Evolutionary conservation across 495 filamentous ascomycete species (phyloP).

Genomic region (Jackrogersella minutella): DNA sequence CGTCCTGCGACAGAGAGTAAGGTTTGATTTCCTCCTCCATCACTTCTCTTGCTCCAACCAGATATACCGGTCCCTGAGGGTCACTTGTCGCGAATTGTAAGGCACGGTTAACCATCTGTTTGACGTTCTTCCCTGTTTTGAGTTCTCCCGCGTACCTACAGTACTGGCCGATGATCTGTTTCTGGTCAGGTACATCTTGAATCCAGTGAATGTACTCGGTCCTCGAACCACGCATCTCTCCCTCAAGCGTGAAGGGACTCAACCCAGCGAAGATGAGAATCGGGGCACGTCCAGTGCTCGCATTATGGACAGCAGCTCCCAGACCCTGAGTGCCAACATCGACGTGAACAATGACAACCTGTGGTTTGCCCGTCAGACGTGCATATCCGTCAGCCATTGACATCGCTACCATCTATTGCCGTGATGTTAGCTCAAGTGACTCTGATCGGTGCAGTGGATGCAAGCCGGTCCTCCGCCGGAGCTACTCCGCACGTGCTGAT

Average conservation of each 20-base stretch:
- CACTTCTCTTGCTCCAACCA: constrained; percentile 83
- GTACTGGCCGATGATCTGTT: constrained; percentile 89
- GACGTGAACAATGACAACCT: constrained; percentile 94
- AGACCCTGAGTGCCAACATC: constrained; percentile 93
- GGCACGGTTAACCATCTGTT: constrained; percentile 93
- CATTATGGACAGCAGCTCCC: constrained; percentile 92
- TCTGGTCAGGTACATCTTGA: constrained; percentile 95
- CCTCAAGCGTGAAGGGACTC: constrained; percentile 88
- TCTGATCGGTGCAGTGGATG: background rate
- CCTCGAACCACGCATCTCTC: constrained; percentile 84
- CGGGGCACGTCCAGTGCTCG: constrained; percentile 83
- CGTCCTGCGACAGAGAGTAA: constrained; percentile 73
- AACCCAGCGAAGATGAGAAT: constrained; percentile 92
- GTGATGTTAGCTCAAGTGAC: background rate
- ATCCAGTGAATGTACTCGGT: constrained; percentile 99
- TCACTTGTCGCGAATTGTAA: constrained; percentile 84
- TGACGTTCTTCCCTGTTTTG: constrained; percentile 91
- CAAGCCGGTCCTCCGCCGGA: background rate
- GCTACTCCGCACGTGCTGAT: background rate
- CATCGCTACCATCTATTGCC: constrained; percentile 86
- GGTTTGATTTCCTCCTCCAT: constrained; percentile 93
- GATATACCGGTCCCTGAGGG: constrained; percentile 86
- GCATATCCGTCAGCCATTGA: constrained; percentile 98
- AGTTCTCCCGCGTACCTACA: constrained; percentile 92
- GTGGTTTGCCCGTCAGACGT: constrained; percentile 81